Percentiles rank a stretch among this genome's conserved stretches.
Evolutionary conservation across 495 filamentous ascomycete species (phyloP).

Genomic region (Trichocladium antarcticum): DNA sequence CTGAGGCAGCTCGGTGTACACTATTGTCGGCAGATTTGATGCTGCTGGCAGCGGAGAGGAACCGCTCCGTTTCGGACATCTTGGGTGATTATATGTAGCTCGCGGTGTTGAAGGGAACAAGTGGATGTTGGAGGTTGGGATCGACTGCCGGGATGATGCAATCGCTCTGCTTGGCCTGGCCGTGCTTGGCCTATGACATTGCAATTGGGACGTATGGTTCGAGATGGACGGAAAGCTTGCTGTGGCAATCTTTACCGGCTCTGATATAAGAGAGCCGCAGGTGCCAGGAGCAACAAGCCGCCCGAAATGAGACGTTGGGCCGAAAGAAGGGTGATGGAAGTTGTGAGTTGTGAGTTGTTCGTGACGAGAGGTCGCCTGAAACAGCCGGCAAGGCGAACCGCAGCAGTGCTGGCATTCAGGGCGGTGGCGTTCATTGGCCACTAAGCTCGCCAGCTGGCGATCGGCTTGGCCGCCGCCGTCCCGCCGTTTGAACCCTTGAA

Average conservation of each 20-base stretch:
- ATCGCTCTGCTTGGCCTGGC: not conserved
- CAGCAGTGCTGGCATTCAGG: not conserved
- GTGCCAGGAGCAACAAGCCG: no score
- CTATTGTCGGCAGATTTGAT: conserved; percentile 22
- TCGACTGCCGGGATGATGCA: conserved; percentile 7
- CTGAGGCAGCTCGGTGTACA: conserved; percentile 24
- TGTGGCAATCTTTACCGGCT: no score
- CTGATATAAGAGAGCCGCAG: no score
- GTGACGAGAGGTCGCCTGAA: not conserved
- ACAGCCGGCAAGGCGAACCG: not conserved
- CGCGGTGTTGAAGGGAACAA: not conserved
- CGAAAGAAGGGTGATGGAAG: no score
- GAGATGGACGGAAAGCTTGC: not conserved
- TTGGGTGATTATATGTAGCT: not conserved
- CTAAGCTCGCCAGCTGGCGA: not conserved
- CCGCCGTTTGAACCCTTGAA: no score
- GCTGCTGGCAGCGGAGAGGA: conserved; percentile 26
- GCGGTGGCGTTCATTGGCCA: not conserved
- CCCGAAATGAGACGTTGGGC: no score
- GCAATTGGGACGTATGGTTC: not conserved
- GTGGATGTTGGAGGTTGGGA: not conserved
- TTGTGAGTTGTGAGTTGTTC: not conserved
- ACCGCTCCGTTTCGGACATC: conserved; percentile 38
- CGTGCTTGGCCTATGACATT: conserved; percentile 11
- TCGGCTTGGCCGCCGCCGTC: not conserved